These are phyloP conservation scores for Cryphonectria nitschkei DNA, from an alignment of 2,329 filamentous ascomycete genomes.

Conservation along the genomic window DNA sequence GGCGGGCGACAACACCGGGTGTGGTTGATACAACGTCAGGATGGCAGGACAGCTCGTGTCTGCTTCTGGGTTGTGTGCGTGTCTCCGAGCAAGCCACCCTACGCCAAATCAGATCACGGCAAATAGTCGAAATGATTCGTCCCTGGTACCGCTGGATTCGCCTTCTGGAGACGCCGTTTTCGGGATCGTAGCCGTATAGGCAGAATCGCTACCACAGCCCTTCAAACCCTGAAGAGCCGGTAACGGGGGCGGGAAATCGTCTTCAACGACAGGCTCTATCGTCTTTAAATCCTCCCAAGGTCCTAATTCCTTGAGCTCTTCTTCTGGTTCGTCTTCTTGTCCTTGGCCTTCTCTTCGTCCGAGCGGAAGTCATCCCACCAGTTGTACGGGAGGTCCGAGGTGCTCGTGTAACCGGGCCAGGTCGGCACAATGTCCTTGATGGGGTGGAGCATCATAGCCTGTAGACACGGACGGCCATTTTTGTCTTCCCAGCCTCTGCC, in stretches of 20 bases:
- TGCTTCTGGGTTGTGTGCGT: neutral
- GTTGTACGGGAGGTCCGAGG: constrained; percentile 45
- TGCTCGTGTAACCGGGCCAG: constrained; percentile 46
- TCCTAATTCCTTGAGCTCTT: constrained; percentile 9
- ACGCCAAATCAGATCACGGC: neutral
- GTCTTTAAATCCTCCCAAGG: neutral
- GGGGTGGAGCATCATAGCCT: constrained; percentile 62
- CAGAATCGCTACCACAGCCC: neutral
- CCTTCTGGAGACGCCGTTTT: neutral
- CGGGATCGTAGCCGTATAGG: neutral
- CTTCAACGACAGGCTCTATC: neutral
- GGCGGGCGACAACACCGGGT: neutral
- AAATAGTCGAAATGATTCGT: neutral
- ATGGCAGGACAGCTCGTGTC: neutral
- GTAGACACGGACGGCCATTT: constrained; percentile 61
- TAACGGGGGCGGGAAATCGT: neutral
- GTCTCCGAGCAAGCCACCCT: neutral
- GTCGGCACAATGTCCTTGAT: constrained; percentile 62
- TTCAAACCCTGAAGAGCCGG: neutral
- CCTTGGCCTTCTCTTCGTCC: constrained; percentile 23
- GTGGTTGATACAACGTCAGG: neutral
- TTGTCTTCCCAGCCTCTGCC: constrained; percentile 59
- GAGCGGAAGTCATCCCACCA: constrained; percentile 29
- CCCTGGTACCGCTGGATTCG: neutral
- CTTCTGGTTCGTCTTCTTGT: neutral